Base-by-base conservation (phyloP, 1,139 yeast species). In the Cylindricascospora bacillispora region DNA sequence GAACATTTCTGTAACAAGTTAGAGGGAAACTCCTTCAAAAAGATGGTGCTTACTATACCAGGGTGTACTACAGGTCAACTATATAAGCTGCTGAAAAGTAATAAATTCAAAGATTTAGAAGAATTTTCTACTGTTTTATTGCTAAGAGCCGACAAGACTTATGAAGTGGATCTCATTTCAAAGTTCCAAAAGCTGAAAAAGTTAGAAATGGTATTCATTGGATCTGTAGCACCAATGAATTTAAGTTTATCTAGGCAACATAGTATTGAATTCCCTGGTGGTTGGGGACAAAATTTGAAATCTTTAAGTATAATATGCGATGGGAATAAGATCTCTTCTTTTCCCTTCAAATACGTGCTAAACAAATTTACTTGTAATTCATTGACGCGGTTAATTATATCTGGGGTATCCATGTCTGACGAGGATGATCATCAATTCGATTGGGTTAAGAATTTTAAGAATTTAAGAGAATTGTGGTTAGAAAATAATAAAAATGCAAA, bases 391-490 rank as follows among this genome's bases (percentile, higher is more conserved):
- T 22, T 49, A 15, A 43, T 34, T 25, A 38, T 49, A 2, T 36
- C 45, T 3, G 55, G 55, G 13, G 47, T 39, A 3, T 38, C 42
- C 5, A 35, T 31, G 20, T 10, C 15, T 4, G 15, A 15, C 10
- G 21, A 16, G n/a, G 25, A 23, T 5, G 25, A 13, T n/a, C 29
- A 21, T 18, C 39, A 37, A 14, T 41, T 45, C 19, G 33, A 32
- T 10, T 52, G 57, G 57, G 29, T 52, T n/a, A 13, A 22, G 9
- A 33, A 39, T 15, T 44, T 49, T 25, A 39, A 32, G 2, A 28
- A 30, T 14, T 26, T 52, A 14, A 30, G 35, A 22, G 49, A 47
- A 24, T 19, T 52, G 11, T 52, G 56, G 56, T 24, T 52, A 2
- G 57, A 52, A 36, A 40, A 48, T 28, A 52, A 47, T 30, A 35